These are phyloP conservation scores for Exophiala alcalophila DNA, from an alignment of 2,329 filamentous ascomycete species.

Conservation along the genomic window DNA sequence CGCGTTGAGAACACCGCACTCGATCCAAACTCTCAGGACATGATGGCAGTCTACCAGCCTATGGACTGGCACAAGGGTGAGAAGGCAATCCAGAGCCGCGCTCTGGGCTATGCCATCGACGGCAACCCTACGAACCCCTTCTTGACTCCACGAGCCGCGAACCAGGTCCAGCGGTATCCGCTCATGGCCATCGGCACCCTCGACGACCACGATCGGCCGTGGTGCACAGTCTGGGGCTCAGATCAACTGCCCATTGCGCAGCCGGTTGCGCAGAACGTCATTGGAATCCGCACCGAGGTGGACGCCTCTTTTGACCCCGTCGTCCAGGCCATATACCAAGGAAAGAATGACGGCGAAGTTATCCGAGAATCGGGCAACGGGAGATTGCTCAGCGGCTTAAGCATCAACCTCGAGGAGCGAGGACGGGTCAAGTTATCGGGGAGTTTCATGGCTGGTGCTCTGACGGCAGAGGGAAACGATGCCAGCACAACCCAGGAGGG, in stretches of 20 bases:
- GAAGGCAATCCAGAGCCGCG: slow-evolving; percentile 61
- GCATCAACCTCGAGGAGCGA: slow-evolving; percentile 63
- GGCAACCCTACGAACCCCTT: slow-evolving; percentile 69
- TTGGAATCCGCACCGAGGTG: slow-evolving; percentile 63
- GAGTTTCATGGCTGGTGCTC: slow-evolving; percentile 62
- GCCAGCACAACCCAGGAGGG: slow-evolving; percentile 26
- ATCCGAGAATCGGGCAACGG: slow-evolving; percentile 38
- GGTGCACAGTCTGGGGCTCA: slow-evolving; percentile 72
- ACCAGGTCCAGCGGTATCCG: slow-evolving; percentile 60
- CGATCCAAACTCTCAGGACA: neutral
- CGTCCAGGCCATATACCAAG: slow-evolving; percentile 58
- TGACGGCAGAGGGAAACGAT: slow-evolving; percentile 38
- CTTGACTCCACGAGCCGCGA: slow-evolving; percentile 59
- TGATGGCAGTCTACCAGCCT: slow-evolving; percentile 19
- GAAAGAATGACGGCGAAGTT: slow-evolving; percentile 45
- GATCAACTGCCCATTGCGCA: slow-evolving; percentile 66
- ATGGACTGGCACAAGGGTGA: slow-evolving; percentile 64
- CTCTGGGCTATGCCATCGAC: slow-evolving; percentile 49
- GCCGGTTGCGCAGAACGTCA: slow-evolving; percentile 57
- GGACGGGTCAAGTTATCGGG: slow-evolving; percentile 74
- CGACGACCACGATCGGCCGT: slow-evolving; percentile 57
- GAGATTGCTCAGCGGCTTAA: slow-evolving; percentile 60
- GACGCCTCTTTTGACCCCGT: slow-evolving; percentile 68
- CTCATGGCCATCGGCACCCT: slow-evolving; percentile 71
- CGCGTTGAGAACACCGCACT: too few relatives aligned